Conservation (phyloP, 2,329 filamentous ascomycete species). For the Drechslerella dactyloides region DNA sequence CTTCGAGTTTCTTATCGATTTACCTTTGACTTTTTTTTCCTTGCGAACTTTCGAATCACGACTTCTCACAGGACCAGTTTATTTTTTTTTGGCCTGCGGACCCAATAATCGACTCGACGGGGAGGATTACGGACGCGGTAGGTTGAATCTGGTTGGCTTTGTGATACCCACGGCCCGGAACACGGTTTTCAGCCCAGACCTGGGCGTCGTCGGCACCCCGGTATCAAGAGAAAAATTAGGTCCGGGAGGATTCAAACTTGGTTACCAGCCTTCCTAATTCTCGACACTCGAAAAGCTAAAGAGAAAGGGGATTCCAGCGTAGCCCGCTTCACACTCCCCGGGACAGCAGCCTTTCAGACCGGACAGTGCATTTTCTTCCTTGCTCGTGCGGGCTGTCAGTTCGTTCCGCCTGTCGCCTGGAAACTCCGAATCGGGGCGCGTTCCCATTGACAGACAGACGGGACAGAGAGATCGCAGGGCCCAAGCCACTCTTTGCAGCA, state of each 20-base stretch:
- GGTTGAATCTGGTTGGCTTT: constrained; percentile 34
- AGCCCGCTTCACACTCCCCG: constrained; percentile 18
- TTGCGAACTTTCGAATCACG: neutral
- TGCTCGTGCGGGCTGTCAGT: constrained; percentile 18
- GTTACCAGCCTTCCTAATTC: constrained; percentile 50
- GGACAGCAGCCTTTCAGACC: constrained; percentile 25
- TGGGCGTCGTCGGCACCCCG: constrained; percentile 26
- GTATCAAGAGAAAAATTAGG: constrained; percentile 40
- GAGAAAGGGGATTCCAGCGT: constrained; percentile 22
- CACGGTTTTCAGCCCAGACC: constrained; percentile 8
- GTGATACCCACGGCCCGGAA: constrained; percentile 47
- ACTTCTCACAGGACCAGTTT: neutral
- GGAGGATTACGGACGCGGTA: constrained; percentile 23
- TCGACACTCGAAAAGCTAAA: constrained; percentile 8
- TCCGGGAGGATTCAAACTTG: constrained; percentile 5
- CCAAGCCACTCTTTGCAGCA: constrained; percentile 36
- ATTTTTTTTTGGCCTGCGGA: neutral
- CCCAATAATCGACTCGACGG: neutral
- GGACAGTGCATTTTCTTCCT: constrained; percentile 12
- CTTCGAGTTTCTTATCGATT: neutral
- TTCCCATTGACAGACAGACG: constrained; percentile 1
- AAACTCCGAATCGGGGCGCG: constrained; percentile 48
- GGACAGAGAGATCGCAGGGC: constrained; percentile 13
- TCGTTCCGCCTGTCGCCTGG: constrained; percentile 41
- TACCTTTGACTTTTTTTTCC: neutral